phyloP scores from a whole-genome alignment of 1,139 yeast species.

The Geotrichum fermentans region DNA sequence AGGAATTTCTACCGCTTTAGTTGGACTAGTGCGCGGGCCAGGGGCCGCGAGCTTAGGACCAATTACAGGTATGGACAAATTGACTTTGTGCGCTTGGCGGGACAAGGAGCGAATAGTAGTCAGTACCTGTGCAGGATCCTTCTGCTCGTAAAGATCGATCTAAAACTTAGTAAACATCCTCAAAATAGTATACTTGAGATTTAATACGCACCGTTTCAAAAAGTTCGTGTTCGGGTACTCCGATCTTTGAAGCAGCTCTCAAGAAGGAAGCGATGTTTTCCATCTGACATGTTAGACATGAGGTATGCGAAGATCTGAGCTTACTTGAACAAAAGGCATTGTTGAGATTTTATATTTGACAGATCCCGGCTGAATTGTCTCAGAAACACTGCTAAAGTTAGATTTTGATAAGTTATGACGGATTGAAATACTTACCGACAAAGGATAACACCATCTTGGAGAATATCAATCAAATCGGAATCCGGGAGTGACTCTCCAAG shows the following conservation, averaged over 20 bases:
- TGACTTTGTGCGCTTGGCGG: constrained; percentile 50
- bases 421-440: constrained; percentile 45
- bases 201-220: constrained; percentile 54
- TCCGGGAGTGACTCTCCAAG: constrained; percentile 26
- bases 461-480: constrained; percentile 44
- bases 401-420: background rate
- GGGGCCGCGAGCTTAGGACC: constrained; percentile 49
- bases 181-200: background rate
- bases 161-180: background rate
- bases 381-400: constrained; percentile 32
- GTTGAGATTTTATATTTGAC: constrained; percentile 56
- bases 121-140: constrained; percentile 74
- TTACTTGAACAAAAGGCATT: constrained; percentile 69
- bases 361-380: constrained; percentile 40
- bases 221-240: constrained; percentile 77
- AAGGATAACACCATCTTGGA: constrained; percentile 63
- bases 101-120: constrained; percentile 72
- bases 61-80: constrained; percentile 45
- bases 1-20: constrained; percentile 38
- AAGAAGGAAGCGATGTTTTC: constrained; percentile 77
- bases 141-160: constrained; percentile 63
- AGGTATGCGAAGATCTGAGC: constrained; percentile 4
- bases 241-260: constrained; percentile 54
- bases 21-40: constrained; percentile 33
- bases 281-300: constrained; percentile 48